A percentile compares a stretch with the other conserved stretches of the same genome.
These are phyloP conservation scores for Rhododendron griersonianum DNA, from an alignment of 148 eudicot genomes.

Conservation along the genomic window DNA sequence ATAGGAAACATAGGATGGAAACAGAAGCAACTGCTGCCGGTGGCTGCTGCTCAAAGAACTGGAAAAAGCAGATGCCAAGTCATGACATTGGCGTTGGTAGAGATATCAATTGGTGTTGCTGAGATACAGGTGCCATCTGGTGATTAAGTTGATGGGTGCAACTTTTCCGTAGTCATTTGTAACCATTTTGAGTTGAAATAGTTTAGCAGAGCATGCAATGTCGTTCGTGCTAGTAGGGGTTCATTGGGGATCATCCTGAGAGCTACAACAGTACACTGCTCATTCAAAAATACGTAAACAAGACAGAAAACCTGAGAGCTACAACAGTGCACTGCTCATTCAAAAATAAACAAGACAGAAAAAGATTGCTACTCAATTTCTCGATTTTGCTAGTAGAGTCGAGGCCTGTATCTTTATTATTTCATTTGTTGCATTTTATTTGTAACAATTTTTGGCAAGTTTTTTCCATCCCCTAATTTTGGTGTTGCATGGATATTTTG, in stretches of 20 bases:
- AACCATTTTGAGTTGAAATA: neutral
- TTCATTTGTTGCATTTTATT: neutral
- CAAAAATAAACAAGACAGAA: neutral
- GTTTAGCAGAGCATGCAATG: neutral
- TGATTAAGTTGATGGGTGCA: neutral
- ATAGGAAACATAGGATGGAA: neutral
- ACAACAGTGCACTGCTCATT: neutral
- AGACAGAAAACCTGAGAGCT: neutral
- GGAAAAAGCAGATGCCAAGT: neutral
- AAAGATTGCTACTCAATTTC: neutral
- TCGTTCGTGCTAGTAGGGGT: neutral
- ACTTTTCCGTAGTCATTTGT: neutral
- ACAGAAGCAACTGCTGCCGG: neutral
- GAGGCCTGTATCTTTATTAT: neutral
- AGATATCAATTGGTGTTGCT: neutral
- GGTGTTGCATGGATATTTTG: neutral
- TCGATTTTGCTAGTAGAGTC: neutral
- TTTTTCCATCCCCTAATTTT: neutral
- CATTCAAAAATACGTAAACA: neutral
- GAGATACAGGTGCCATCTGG: neutral
- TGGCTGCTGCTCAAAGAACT: neutral
- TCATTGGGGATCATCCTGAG: neutral
- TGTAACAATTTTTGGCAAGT: neutral
- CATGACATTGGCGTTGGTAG: neutral
- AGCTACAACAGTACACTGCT: neutral